A percentile compares a stretch with the other conserved stretches of the same genome.
These are phyloP conservation scores for Cryphonectria naterciae DNA, from an alignment of 2,329 filamentous ascomycete genomes.

Conservation along the genomic window DNA sequence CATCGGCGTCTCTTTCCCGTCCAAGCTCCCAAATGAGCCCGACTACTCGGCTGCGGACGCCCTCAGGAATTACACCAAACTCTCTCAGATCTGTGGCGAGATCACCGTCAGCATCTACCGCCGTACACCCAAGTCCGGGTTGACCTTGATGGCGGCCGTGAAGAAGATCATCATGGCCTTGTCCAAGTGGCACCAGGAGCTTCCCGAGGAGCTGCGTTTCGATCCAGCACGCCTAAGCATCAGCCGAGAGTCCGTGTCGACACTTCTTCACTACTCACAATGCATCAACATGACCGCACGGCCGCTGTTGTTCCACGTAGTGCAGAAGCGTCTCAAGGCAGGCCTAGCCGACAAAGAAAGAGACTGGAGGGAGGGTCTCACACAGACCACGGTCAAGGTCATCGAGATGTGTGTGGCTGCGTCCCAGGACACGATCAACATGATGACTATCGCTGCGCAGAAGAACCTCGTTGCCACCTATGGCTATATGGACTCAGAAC, in stretches of 20 bases:
- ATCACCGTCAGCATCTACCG: slow-evolving; percentile 54
- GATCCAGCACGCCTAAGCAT: slow-evolving; percentile 51
- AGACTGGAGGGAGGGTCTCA: slow-evolving; percentile 53
- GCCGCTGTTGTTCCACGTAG: slow-evolving; percentile 57
- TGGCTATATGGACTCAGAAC: slow-evolving; percentile 61
- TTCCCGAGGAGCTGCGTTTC: slow-evolving; percentile 53
- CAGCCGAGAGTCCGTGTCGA: slow-evolving; percentile 55
- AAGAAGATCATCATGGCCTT: slow-evolving; percentile 55
- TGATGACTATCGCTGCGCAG: slow-evolving; percentile 53
- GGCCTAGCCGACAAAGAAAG: slow-evolving; percentile 39
- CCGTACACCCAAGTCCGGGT: slow-evolving; percentile 46
- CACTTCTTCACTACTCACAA: slow-evolving; percentile 59
- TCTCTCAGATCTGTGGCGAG: slow-evolving; percentile 56
- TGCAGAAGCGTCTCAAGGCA: slow-evolving; percentile 50
- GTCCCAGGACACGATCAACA: slow-evolving; percentile 51
- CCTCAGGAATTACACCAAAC: slow-evolving; percentile 54
- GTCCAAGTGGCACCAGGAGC: slow-evolving; percentile 52
- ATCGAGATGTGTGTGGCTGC: slow-evolving; percentile 58
- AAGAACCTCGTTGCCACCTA: slow-evolving; percentile 58
- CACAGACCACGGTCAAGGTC: slow-evolving; percentile 51
- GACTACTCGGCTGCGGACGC: slow-evolving; percentile 51
- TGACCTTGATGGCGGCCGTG: slow-evolving; percentile 53
- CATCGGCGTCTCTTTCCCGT: slow-evolving; percentile 48
- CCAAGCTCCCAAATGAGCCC: slow-evolving; percentile 41
- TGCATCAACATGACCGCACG: slow-evolving; percentile 62